Base-by-base conservation (phyloP, 2,329 filamentous ascomycete genomes). In the Pleurostoma richardsiae region DNA sequence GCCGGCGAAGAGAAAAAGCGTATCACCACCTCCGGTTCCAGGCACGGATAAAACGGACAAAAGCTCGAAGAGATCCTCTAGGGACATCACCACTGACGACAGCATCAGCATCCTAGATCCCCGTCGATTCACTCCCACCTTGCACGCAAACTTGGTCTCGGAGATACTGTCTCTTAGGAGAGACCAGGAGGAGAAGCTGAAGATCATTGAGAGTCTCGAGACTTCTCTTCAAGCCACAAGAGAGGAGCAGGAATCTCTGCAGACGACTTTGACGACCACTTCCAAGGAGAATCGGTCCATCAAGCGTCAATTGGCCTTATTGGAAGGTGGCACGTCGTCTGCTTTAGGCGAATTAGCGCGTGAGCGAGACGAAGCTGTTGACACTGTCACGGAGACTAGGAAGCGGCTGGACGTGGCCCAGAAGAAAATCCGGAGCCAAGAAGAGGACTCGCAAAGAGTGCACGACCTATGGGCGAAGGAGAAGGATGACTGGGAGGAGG, bases 141-240 rank as follows among this genome's bases (percentile, higher is more conserved):
- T 99, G 8, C 94, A 97, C 64, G 94, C 94, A 6, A 96, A 89
- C 43, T 73, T 99, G 5, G 92, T 99, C 1, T 92, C 92, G 0
- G 94, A 99, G 65, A 99, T 99, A 52, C 73, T 99, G 38, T 82
- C 84, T 3, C 70, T 99, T 43, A 83, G 91, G 27, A 79, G 94
- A 48, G 94, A 99, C 54, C 82, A 97, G 52, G 94, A 99, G 61
- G 89, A 88, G 39, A 96, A 96, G 67, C 80, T 85, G 40, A 88
- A 83, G 57, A 79, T 90, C 45, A 96, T 99, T 46, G 91, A 96
- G 61, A 83, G 80, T 45, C 74, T 99, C 11, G 94, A 99, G 67
- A 72, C 77, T 2, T 83, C 77, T 29, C 70, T 99, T 31, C 83
- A 95, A 51, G 70, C 79, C 2, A 76, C 83, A 1, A 83, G 83